These are phyloP conservation scores for Cladorrhinum sp. DNA, from an alignment of 2,329 filamentous ascomycete genomes.

Conservation along the genomic window DNA sequence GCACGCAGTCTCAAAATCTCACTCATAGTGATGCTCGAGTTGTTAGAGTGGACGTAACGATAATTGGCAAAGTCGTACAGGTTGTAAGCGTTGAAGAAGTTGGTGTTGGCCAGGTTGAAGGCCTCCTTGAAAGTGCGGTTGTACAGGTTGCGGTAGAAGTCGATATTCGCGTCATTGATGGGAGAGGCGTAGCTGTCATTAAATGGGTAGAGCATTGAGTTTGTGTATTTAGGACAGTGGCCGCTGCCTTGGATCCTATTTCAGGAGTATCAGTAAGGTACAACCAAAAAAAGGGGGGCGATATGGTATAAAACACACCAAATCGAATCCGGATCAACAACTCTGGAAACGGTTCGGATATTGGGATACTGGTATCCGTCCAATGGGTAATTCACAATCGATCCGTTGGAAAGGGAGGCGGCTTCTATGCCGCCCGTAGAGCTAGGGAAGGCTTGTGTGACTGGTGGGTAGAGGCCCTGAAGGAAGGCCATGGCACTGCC, in stretches of 20 bases:
- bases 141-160: constrained; percentile 45
- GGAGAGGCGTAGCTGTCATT: constrained; percentile 20
- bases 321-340: constrained; percentile 43
- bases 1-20: constrained; percentile 54
- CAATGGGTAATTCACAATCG: constrained; percentile 61
- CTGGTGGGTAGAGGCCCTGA: constrained; percentile 80
- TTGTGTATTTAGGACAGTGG: constrained; percentile 39
- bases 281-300: background rate
- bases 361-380: constrained; percentile 78
- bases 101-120: constrained; percentile 36
- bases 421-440: constrained; percentile 35
- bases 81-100: constrained; percentile 49
- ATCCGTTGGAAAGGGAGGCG: constrained; percentile 40
- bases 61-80: constrained; percentile 58
- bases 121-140: constrained; percentile 37
- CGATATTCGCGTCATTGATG: constrained; percentile 27
- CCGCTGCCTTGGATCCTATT: constrained; percentile 39
- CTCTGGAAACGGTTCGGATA: constrained; percentile 51
- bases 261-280: no score
- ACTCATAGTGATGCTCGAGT: constrained; percentile 44
- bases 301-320: constrained; percentile 37
- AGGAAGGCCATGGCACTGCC: constrained; percentile 73
- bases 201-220: constrained; percentile 30
- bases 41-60: constrained; percentile 49
- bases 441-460: constrained; percentile 38